Evolutionary conservation across 116 monocot species (phyloP).

Genomic region (Dioscorea cayenensis): DNA sequence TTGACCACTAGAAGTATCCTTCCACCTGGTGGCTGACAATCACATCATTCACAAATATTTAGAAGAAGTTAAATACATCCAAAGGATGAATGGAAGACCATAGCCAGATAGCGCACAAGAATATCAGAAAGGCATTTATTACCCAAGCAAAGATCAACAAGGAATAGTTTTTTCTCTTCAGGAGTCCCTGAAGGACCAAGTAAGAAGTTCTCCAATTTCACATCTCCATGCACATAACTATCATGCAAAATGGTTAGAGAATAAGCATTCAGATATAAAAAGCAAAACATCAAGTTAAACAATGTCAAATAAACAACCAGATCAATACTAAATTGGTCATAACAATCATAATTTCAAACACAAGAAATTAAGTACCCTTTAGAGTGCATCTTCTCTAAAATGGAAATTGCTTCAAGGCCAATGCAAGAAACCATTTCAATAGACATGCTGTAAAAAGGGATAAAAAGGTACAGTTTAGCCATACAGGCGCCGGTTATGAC

Average conservation of each 20-base stretch:
- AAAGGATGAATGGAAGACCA: not conserved
- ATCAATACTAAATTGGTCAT: not conserved
- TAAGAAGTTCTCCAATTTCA: conserved; percentile 95
- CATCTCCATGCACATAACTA: conserved; percentile 97
- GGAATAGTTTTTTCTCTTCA: conserved; percentile 89
- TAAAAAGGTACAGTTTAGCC: not conserved
- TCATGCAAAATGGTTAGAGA: conserved; percentile 2
- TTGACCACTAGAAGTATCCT: conserved; percentile 46
- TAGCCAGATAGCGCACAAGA: not conserved
- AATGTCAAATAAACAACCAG: not conserved
- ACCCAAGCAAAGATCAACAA: conserved; percentile 99
- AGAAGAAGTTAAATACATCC: not conserved
- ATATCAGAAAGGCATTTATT: conserved; percentile 7
- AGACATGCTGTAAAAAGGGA: conserved; percentile 65
- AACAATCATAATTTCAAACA: not conserved
- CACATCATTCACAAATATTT: not conserved
- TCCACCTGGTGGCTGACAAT: conserved; percentile 87
- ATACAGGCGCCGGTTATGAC: not conserved
- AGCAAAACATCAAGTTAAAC: not conserved
- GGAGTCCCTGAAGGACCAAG: conserved; percentile 72
- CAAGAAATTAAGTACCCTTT: conserved; percentile 57
- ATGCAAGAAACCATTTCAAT: conserved; percentile 98
- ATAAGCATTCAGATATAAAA: conserved; percentile 1
- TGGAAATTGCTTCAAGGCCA: conserved; percentile 93
- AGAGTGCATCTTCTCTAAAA: conserved; percentile 96